These are phyloP conservation scores for Colletotrichum sp. DNA, from an alignment of 2,329 filamentous ascomycete species.

Conservation along the genomic window DNA sequence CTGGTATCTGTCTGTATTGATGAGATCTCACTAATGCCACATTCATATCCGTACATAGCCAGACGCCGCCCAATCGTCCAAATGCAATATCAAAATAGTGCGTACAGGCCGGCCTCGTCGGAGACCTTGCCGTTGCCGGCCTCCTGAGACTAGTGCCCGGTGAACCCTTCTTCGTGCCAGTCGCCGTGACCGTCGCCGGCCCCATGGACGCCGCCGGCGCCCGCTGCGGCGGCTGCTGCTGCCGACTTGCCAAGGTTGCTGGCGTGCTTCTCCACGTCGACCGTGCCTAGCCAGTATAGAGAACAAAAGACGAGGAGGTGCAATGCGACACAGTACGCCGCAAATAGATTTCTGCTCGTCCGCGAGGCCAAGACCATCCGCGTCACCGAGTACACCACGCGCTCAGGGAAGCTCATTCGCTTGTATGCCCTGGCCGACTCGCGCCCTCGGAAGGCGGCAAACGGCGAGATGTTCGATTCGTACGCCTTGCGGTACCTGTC, in stretches of 20 bases:
- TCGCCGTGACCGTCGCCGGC: slow-evolving; percentile 49
- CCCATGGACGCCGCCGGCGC: slow-evolving; percentile 28
- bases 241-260: slow-evolving; percentile 58
- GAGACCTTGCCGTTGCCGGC: not conserved
- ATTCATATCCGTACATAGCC: not conserved
- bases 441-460: slow-evolving; percentile 92
- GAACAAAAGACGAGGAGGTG: slow-evolving; percentile 88
- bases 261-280: slow-evolving; percentile 67
- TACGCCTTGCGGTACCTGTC: slow-evolving; percentile 92
- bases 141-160: slow-evolving; percentile 34
- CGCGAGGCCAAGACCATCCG: slow-evolving; percentile 89
- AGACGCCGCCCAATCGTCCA: slow-evolving; percentile 3
- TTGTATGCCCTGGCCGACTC: slow-evolving; percentile 91
- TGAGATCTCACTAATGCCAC: not conserved
- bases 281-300: slow-evolving; percentile 81
- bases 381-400: slow-evolving; percentile 88
- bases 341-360: slow-evolving; percentile 92
- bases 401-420: slow-evolving; percentile 89
- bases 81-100: not conserved
- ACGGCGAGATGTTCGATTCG: slow-evolving; percentile 93
- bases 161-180: slow-evolving; percentile 70
- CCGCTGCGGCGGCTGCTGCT: slow-evolving; percentile 46
- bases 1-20: slow-evolving; percentile 1
- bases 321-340: slow-evolving; percentile 85
- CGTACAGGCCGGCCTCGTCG: not conserved